Evolutionary conservation across 78 protist genomes (phyloP).

Genomic region (slime mould (Dictyostelium discoideum)): DNA sequence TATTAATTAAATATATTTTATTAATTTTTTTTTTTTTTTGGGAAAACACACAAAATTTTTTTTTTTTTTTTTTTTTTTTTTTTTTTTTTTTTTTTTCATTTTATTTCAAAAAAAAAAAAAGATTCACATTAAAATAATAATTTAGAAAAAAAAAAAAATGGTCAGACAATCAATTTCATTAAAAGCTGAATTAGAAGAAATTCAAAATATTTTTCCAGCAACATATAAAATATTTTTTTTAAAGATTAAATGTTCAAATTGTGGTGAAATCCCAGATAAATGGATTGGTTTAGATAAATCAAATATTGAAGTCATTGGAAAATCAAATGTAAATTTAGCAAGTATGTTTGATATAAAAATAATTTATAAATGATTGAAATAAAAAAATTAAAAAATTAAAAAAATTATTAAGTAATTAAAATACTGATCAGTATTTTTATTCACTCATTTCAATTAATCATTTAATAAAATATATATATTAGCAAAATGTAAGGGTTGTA

Average conservation of each 20-base stretch:
- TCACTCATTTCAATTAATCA: neutral
- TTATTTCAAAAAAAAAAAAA: neutral
- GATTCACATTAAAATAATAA: neutral
- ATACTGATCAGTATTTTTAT: neutral
- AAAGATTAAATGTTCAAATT: conserved; percentile 54
- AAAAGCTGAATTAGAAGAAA: conserved; percentile 40
- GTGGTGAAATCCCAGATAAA: conserved; percentile 2
- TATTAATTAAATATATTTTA: no score
- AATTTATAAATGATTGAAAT: neutral
- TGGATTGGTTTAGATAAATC: conserved; percentile 45
- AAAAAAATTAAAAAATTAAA: neutral
- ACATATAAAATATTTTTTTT: conserved; percentile 16
- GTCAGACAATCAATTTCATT: conserved; percentile 28
- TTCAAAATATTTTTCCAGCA: conserved; percentile 25
- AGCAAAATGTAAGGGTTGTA: conserved; percentile 52
- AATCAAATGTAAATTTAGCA: conserved; percentile 39
- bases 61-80: neutral
- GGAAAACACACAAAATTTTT: neutral
- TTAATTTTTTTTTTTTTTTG: neutral
- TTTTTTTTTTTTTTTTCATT: neutral
- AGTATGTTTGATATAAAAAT: neutral
- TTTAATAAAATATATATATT: neutral
- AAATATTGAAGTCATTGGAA: conserved; percentile 32
- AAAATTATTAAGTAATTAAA: neutral
- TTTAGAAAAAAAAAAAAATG: neutral